These are phyloP conservation scores for Chloris gayana DNA, from an alignment of 176 grass and related monocot species.

Conservation along the genomic window DNA sequence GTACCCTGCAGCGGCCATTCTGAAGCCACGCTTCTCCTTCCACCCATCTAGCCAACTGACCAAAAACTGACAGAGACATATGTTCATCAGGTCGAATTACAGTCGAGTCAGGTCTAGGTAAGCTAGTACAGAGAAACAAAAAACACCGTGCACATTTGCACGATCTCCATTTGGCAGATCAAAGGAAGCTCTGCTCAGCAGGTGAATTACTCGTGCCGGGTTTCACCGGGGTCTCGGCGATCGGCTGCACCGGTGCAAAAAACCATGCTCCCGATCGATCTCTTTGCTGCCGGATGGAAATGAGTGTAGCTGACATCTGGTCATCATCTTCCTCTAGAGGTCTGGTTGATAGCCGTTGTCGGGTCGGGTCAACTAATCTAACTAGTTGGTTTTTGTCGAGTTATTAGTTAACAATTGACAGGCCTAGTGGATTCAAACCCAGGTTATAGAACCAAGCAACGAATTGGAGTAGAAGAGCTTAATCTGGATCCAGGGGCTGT, in stretches of 20 bases:
- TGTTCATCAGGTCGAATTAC: not conserved
- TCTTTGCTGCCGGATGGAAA: not conserved
- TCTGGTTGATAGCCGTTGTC: not conserved
- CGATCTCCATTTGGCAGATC: constrained; percentile 7
- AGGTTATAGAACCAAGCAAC: not conserved
- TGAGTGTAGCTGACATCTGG: not conserved
- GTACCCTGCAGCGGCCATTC: constrained; percentile 62
- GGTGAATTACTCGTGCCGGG: not conserved
- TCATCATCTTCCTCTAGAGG: too few relatives aligned
- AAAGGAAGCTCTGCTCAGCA: not conserved
- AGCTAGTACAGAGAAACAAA: not conserved
- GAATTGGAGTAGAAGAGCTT: not conserved
- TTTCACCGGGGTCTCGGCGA: not conserved
- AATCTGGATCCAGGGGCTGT: constrained; percentile 22
- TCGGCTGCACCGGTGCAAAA: too few relatives aligned
- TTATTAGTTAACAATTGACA: not conserved
- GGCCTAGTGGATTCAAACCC: not conserved
- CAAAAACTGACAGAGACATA: constrained; percentile 32
- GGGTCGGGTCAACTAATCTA: not conserved
- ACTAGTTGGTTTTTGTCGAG: not conserved
- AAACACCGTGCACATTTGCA: constrained; percentile 15
- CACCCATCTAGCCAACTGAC: not conserved
- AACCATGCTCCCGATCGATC: too few relatives aligned
- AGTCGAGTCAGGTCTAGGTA: constrained; percentile 10
- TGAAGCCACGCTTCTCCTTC: constrained; percentile 7